Conservation (phyloP, 495 filamentous ascomycete genomes). For the Penicillium crystallinum region DNA sequence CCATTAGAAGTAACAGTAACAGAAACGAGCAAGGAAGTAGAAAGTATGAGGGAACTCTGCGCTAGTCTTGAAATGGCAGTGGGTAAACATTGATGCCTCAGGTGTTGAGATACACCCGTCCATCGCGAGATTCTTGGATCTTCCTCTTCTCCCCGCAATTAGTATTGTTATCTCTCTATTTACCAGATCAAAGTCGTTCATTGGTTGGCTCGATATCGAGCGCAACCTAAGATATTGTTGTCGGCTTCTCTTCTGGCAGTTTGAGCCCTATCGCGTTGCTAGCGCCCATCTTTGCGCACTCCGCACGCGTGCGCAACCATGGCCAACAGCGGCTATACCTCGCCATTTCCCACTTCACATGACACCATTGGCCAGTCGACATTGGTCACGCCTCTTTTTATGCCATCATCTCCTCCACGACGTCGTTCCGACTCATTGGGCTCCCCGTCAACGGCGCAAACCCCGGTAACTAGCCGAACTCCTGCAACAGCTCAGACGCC, state of each 20-base stretch:
- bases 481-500: slow-evolving; percentile 26
- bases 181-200: background rate
- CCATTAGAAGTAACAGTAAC: too few species aligned
- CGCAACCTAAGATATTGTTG: background rate
- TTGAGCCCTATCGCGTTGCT: background rate
- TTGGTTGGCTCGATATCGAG: background rate
- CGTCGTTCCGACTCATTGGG: slow-evolving; percentile 15
- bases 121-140: slow-evolving; percentile 7
- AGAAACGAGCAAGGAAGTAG: background rate
- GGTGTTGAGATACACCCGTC: slow-evolving; percentile 6
- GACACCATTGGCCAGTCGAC: slow-evolving; percentile 45
- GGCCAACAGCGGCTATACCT: slow-evolving; percentile 35
- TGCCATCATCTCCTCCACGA: slow-evolving; percentile 34
- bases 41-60: background rate
- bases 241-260: background rate
- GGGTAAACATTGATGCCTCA: slow-evolving; percentile 25
- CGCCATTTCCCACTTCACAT: slow-evolving; percentile 40
- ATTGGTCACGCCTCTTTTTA: slow-evolving; percentile 36
- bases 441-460: slow-evolving; percentile 24
- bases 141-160: slow-evolving; percentile 3
- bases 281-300: slow-evolving; percentile 6
- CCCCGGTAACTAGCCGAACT: slow-evolving; percentile 20
- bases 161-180: slow-evolving; percentile 18
- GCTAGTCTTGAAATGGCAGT: slow-evolving; percentile 20
- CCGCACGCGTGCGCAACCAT: slow-evolving; percentile 25